These are phyloP conservation scores for Alloteropsis semialata DNA, from an alignment of 176 grass and related monocot genomes.

Conservation along the genomic window DNA sequence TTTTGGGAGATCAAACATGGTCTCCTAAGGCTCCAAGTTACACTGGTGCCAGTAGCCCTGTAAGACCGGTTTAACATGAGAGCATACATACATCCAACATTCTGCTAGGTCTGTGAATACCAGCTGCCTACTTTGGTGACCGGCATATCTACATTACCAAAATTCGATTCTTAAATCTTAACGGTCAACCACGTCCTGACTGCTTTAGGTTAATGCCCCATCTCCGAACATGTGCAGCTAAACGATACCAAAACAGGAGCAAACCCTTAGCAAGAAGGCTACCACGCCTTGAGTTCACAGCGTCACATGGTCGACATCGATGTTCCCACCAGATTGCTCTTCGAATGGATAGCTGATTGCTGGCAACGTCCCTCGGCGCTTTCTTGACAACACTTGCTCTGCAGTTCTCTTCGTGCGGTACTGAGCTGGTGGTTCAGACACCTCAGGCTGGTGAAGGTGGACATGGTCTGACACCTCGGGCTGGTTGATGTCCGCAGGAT, in stretches of 20 bases:
- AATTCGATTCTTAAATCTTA: slow-evolving; percentile 21
- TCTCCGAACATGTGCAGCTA: not conserved
- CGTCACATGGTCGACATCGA: not conserved
- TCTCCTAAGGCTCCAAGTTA: not conserved
- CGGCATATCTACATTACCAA: slow-evolving; percentile 24
- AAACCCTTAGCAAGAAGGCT: not conserved
- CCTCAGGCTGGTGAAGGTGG: not conserved
- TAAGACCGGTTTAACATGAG: not conserved
- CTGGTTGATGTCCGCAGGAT: not conserved
- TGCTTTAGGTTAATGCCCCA: not conserved
- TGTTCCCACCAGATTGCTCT: not conserved
- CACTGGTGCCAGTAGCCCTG: not conserved
- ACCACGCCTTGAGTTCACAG: not conserved
- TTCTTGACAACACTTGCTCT: not conserved
- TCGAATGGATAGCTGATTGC: not conserved
- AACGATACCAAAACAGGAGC: not conserved
- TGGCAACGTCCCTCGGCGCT: not conserved
- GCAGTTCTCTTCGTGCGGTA: not conserved
- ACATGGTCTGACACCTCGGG: not conserved
- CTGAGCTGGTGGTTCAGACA: not conserved
- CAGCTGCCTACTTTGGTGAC: not conserved
- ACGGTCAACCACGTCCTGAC: not conserved
- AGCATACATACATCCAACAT: not conserved
- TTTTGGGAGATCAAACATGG: not conserved
- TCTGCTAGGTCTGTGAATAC: not conserved